Base-by-base conservation (phyloP, 768 basidiomycete species). In the Podaxis sp. region DNA sequence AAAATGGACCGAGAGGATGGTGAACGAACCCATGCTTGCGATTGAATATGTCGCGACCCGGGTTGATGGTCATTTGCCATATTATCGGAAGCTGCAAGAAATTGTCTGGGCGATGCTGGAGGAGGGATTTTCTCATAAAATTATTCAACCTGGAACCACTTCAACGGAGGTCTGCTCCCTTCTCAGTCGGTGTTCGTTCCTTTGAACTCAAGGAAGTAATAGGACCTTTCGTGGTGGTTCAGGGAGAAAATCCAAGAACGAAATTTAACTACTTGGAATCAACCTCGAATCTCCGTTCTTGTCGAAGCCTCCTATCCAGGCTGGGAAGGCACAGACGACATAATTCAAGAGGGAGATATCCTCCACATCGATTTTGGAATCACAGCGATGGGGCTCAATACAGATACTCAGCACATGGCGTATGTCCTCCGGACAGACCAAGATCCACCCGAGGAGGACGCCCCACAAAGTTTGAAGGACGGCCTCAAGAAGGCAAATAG, bases 181-280 rank as follows among this genome's bases (percentile, higher is more conserved):
- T 13, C n/a, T 40, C 43, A 24, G n/a, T 33, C 8, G 33, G 6
- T 9, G 33, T 7, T 15, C 54, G 4, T 8, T n/a, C n/a, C n/a
- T 9, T 55, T 13, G 38, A 55, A 27, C 7, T n/a, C 13, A n/a
- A n/a, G 25, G 52, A 25, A 38, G 9, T 15, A 3, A 15, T 58
- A 81, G 80, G 83, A 85, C 66, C 66, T 85, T 17, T 76, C 77
- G 59, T 85, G 82, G 82, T 82, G 80, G 80, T 84, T 82, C 68
- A 74, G 80, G 37, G 81, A 82, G 62, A 78, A 79, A 66, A 83
- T 84, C 78, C 79, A 78, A 49, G 66, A 66, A 24, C 71, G 73
- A 19, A 80, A 81, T 66, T 73, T 80, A 19, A 75, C 77, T 13
- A 85, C 82, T 15, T 84, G 82, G 82, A 81, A 79, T 66, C 82